These are phyloP conservation scores for Penicillium rolfsii DNA, from an alignment of 2,329 filamentous ascomycete genomes.

Conservation along the genomic window DNA sequence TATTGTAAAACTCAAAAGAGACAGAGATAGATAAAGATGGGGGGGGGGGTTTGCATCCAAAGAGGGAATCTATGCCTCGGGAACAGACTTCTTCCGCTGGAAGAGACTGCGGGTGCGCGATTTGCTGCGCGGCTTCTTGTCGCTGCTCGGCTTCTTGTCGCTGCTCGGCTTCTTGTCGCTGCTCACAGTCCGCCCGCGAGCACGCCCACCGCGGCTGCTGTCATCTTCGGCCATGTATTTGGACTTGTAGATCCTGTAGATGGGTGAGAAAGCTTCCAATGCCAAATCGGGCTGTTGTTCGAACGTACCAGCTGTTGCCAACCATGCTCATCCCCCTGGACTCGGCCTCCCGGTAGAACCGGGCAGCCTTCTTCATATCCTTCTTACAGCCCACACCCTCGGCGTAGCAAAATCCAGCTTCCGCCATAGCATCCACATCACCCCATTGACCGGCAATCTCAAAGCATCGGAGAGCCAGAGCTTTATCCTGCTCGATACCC, in stretches of 20 bases:
- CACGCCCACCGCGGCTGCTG: conserved; percentile 35
- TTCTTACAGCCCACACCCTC: conserved; percentile 94
- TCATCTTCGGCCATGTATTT: conserved; percentile 79
- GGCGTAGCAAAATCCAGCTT: conserved; percentile 95
- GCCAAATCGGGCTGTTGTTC: neutral
- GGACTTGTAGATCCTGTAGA: conserved; percentile 85
- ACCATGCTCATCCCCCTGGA: conserved; percentile 96
- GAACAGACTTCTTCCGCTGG: conserved; percentile 58
- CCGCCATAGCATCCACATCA: conserved; percentile 88
- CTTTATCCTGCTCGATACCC: conserved; percentile 92
- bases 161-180: conserved; percentile 69
- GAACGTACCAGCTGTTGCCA: conserved; percentile 90
- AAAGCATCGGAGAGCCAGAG: conserved; percentile 85
- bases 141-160: too few species aligned
- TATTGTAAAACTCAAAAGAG: neutral
- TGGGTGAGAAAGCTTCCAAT: conserved; percentile 9
- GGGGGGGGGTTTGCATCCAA: conserved; percentile 8
- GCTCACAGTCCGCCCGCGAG: conserved; percentile 42
- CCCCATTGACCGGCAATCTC: conserved; percentile 97
- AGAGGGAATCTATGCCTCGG: conserved; percentile 31
- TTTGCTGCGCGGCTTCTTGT: conserved; percentile 73
- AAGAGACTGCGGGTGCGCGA: conserved; percentile 76
- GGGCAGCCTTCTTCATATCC: conserved; percentile 90
- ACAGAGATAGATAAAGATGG: neutral
- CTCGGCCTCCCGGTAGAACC: conserved; percentile 87